Base-by-base conservation (phyloP, 2,329 filamentous ascomycete genomes). In the Talaromyces funiculosus region DNA sequence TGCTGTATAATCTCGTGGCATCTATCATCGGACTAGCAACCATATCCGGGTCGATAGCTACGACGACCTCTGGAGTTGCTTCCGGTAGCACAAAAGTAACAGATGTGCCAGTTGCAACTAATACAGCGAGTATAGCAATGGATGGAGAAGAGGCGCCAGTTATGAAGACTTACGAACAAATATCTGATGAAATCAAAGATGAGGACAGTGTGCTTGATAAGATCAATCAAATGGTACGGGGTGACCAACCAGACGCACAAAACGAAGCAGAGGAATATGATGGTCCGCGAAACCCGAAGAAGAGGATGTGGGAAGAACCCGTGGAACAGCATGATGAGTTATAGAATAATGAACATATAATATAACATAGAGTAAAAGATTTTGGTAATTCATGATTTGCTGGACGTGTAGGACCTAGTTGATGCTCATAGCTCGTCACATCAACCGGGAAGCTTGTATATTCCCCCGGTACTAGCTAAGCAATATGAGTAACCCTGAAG, bases 1-100 rank as follows among this genome's bases (percentile, higher is more conserved):
- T 90, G 20, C 64, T 87, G 10, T 87, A 87, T 68, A 85, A 83
- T 29, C 72, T 84, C 57, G 73, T 83, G 14, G 78, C 86, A 61
- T 80, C 81, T 16, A 76, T 86, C 2, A 74, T 88, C 22, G 79
- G 80, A 33, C 80, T 77, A 1, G 74, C 86, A 14, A 79, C 83
- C 0, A 58, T 73, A 0, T 66, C 72, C 3, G 68, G 67, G 43
- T 65, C 66, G 40, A 65, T 67, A 14, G 69, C 68, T 42, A 62
- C 67, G 14, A 63, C 67, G 53, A 66, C 62, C 8, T 61, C 57
- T 35, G 66, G 61, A 16, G 40, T 49, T 45, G 59, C 45, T 29
- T 31, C 29, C 56, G 64, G 67, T 20, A 65, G 61, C 51, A 61
- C 65, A n/a, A 59, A 64, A n/a, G 63, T 63, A 26, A 62, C 64